Conservation (phyloP, 257 asterid genomes). For the Asclepias syriaca region DNA sequence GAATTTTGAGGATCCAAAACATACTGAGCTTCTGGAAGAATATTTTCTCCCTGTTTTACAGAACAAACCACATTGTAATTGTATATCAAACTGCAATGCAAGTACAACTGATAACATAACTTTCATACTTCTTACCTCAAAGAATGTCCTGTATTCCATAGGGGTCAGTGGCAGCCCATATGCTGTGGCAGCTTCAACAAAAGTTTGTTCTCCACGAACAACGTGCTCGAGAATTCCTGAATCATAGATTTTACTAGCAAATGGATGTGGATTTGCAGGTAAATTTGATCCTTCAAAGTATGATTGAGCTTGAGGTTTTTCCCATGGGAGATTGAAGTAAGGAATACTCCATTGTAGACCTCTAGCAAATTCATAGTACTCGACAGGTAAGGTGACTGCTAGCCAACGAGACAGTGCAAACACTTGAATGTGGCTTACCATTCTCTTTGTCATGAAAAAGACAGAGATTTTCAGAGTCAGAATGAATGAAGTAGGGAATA, state of each 20-base stretch:
- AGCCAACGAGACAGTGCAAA: slow-evolving; percentile 78
- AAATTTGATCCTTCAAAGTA: slow-evolving; percentile 53
- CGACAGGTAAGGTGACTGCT: slow-evolving; percentile 70
- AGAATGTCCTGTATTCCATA: slow-evolving; percentile 64
- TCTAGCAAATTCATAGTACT: slow-evolving; percentile 74
- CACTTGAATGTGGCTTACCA: slow-evolving; percentile 79
- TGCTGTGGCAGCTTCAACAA: slow-evolving; percentile 30
- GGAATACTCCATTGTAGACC: slow-evolving; percentile 92
- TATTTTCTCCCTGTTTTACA: slow-evolving; percentile 51
- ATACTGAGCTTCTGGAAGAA: slow-evolving; percentile 70
- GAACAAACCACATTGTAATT: slow-evolving; percentile 20
- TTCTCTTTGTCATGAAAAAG: slow-evolving; percentile 54
- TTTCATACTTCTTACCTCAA: slow-evolving; percentile 46
- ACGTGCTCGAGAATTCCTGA: slow-evolving; percentile 33
- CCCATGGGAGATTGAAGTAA: slow-evolving; percentile 90
- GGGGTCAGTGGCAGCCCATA: slow-evolving; percentile 75
- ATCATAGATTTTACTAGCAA: slow-evolving; percentile 28
- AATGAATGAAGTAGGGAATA: background rate
- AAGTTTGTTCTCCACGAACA: slow-evolving; percentile 33
- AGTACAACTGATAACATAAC: background rate
- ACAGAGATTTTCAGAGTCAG: slow-evolving; percentile 1
- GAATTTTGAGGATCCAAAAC: slow-evolving; percentile 67
- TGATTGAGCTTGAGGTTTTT: slow-evolving; percentile 28
- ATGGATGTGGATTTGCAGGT: slow-evolving; percentile 38
- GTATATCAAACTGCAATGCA: slow-evolving; percentile 19